Conservation (phyloP, 1,139 yeast species). For the Magnusiomyces magnusii region DNA sequence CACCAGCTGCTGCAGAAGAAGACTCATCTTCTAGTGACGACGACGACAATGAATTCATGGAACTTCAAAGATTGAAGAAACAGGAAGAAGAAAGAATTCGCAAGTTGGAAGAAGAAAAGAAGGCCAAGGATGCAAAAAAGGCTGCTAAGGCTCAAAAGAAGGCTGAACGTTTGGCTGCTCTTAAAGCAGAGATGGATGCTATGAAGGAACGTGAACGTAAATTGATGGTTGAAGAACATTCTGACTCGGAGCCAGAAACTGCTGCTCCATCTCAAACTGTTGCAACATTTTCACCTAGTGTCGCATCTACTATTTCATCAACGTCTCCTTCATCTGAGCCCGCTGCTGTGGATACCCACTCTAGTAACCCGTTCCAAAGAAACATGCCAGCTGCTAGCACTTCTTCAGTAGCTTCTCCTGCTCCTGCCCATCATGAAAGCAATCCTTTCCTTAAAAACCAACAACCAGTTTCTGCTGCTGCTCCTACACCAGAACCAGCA, state of each 20-base stretch:
- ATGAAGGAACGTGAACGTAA: constrained; percentile 35
- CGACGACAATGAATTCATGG: constrained; percentile 42
- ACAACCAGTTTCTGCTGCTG: constrained; percentile 12
- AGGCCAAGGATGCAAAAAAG: constrained; percentile 39
- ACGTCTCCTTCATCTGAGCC: constrained; percentile 14
- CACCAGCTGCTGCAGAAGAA: constrained; percentile 20
- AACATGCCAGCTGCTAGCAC: constrained; percentile 16
- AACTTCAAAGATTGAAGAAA: constrained; percentile 42
- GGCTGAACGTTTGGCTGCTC: constrained; percentile 52
- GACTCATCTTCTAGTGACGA: constrained; percentile 35
- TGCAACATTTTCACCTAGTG: constrained; percentile 10
- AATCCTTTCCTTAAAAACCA: constrained; percentile 21
- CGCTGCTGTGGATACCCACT: constrained; percentile 9
- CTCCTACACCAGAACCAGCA: constrained; percentile 12
- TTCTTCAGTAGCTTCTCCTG: too few species aligned
- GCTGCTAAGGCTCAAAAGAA: constrained; percentile 44
- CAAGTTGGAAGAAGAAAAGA: constrained; percentile 26
- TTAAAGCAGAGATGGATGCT: constrained; percentile 59
- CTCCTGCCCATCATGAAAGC: constrained; percentile 20
- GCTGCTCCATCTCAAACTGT: constrained; percentile 16
- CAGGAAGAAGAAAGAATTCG: constrained; percentile 30
- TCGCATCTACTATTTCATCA: too few species aligned
- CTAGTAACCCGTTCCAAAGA: constrained; percentile 19
- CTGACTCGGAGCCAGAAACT: constrained; percentile 18
- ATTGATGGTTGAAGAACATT: constrained; percentile 21